Evolutionary conservation across 331 rosid genomes (phyloP).

Genomic region (Acacia pycnantha): DNA sequence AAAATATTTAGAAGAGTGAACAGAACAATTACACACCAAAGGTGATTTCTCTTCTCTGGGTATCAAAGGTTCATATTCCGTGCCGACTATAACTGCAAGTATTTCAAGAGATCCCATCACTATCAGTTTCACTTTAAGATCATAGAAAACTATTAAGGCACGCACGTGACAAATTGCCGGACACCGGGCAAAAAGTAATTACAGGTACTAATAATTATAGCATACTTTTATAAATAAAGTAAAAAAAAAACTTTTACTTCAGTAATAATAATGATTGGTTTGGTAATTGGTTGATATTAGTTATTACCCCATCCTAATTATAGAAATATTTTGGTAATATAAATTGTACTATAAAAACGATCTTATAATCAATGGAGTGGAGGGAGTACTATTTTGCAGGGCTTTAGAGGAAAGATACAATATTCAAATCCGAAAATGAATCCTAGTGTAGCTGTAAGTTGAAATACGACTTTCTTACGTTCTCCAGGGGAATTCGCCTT

Average conservation of each 20-base stretch:
- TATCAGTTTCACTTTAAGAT: not conserved
- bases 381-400: not conserved
- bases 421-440: not conserved
- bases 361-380: too few species aligned
- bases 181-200: not conserved
- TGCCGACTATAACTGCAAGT: constrained; percentile 66
- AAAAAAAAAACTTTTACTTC: not conserved
- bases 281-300: not conserved
- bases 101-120: constrained; percentile 9
- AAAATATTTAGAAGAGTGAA: not conserved
- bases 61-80: constrained; percentile 54
- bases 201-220: not conserved
- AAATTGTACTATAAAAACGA: too few species aligned
- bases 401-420: not conserved
- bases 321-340: too few species aligned
- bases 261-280: not conserved
- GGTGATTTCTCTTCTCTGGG: constrained; percentile 64
- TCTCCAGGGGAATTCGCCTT: constrained; percentile 63
- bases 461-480: constrained; percentile 46
- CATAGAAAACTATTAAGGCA: not conserved
- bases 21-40: constrained; percentile 42
- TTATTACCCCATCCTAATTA: too few species aligned
- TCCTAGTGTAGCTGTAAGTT: not conserved
- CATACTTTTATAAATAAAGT: too few species aligned
- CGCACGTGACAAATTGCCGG: not conserved